Percentiles rank a stretch among this genome's conserved stretches.
Evolutionary conservation across 495 filamentous ascomycete genomes (phyloP).

Genomic region (Penicillium dipodomyicola): DNA sequence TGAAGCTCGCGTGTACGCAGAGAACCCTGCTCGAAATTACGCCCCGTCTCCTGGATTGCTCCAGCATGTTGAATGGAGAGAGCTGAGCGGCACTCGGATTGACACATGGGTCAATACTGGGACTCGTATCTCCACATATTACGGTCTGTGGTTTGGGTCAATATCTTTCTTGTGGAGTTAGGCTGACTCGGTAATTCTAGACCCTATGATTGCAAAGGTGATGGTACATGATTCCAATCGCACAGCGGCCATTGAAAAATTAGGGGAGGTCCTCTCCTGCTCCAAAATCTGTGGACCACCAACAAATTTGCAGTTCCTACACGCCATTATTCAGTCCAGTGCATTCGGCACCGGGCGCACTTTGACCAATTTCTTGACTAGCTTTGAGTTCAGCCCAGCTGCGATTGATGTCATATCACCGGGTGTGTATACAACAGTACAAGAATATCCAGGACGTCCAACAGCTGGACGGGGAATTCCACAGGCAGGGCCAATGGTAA

Average conservation of each 20-base stretch:
- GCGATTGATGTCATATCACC: conserved; percentile 57
- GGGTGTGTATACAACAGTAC: conserved; percentile 56
- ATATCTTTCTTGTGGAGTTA: not conserved
- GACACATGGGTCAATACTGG: conserved; percentile 63
- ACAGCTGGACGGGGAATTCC: conserved; percentile 50
- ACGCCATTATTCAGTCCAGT: conserved; percentile 41
- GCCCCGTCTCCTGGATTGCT: conserved; percentile 55
- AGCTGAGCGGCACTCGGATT: conserved; percentile 45
- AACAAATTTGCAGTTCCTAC: conserved; percentile 56
- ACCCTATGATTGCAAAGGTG: conserved; percentile 62
- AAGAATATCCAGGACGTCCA: conserved; percentile 57
- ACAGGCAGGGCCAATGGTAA: conserved; percentile 50
- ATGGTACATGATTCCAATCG: conserved; percentile 51
- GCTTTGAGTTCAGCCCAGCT: conserved; percentile 47
- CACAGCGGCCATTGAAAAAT: conserved; percentile 41
- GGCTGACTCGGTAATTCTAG: conserved; percentile 22
- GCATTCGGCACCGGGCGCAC: conserved; percentile 49
- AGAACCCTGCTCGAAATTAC: conserved; percentile 57
- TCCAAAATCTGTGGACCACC: conserved; percentile 53
- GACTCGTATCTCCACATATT: conserved; percentile 52
- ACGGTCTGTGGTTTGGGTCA: conserved; percentile 34
- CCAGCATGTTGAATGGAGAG: conserved; percentile 53
- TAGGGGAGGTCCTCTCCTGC: conserved; percentile 39
- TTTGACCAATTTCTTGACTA: conserved; percentile 51
- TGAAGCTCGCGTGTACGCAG: conserved; percentile 61